phyloP scores from a whole-genome alignment of 2,329 filamentous ascomycete genomes.

The Colletotrichum gloeosporioides region DNA sequence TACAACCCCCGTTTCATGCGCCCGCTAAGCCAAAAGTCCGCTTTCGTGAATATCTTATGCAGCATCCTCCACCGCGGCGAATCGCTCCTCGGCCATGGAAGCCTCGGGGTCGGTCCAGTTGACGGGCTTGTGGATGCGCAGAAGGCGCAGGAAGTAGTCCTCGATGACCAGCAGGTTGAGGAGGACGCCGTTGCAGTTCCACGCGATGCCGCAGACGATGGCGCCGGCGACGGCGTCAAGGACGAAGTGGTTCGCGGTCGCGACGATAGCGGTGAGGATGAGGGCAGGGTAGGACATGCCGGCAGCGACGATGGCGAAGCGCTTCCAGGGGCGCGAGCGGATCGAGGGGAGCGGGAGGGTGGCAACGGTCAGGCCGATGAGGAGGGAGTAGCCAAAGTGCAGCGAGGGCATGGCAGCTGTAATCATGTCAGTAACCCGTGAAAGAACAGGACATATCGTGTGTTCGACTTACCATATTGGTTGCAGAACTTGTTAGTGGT shows the following conservation, averaged over 20 bases:
- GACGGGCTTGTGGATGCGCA: slow-evolving; percentile 70
- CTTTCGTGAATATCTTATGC: not conserved
- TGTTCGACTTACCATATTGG: slow-evolving; percentile 64
- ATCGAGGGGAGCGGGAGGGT: slow-evolving; percentile 66
- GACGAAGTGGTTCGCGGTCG: slow-evolving; percentile 77
- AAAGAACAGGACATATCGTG: accelerated
- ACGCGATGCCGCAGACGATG: slow-evolving; percentile 68
- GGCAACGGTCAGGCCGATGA: slow-evolving; percentile 73
- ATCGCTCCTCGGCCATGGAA: slow-evolving; percentile 35
- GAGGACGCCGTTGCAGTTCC: slow-evolving; percentile 59
- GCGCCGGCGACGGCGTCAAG: slow-evolving; percentile 75
- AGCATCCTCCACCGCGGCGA: not conserved
- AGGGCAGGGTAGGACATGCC: slow-evolving; percentile 69
- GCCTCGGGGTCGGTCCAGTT: slow-evolving; percentile 43
- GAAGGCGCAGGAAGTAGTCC: slow-evolving; percentile 68
- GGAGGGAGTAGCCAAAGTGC: slow-evolving; percentile 77
- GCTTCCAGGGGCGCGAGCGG: slow-evolving; percentile 56
- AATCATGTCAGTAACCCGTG: not conserved
- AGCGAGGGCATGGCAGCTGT: slow-evolving; percentile 76
- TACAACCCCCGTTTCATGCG: not conserved
- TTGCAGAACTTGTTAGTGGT: slow-evolving; percentile 75
- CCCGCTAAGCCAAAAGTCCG: not conserved
- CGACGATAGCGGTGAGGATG: slow-evolving; percentile 72
- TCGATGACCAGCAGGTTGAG: slow-evolving; percentile 70
- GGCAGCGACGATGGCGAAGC: slow-evolving; percentile 46